Percentiles rank a stretch among this genome's conserved stretches.
Conservation (phyloP, 2,329 filamentous ascomycete species). For the Tolypocladium sp. region DNA sequence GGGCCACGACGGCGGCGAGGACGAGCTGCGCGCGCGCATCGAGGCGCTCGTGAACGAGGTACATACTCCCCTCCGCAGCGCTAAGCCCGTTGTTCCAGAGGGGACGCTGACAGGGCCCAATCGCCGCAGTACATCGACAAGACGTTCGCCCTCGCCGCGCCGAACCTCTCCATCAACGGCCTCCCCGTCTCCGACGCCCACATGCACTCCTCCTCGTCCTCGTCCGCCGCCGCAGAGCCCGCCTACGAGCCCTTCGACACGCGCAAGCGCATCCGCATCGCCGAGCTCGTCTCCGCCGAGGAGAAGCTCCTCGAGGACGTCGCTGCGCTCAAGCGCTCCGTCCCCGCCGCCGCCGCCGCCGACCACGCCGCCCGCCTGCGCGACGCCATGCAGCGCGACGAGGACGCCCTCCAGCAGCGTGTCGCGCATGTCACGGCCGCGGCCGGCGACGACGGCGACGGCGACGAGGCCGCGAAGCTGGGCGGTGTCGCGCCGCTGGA, state of each 20-base stretch:
- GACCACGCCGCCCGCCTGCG: slow-evolving; percentile 30
- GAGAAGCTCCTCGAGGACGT: slow-evolving; percentile 57
- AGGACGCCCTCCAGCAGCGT: slow-evolving; percentile 28
- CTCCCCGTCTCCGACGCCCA: slow-evolving; percentile 31
- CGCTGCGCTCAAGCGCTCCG: slow-evolving; percentile 46
- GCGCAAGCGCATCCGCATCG: slow-evolving; percentile 48
- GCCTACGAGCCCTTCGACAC: slow-evolving; percentile 52
- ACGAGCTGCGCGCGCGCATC: slow-evolving; percentile 49
- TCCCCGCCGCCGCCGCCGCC: slow-evolving; percentile 36
- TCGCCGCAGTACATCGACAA: slow-evolving; percentile 47
- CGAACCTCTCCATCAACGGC: slow-evolving; percentile 56
- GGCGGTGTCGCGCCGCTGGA: slow-evolving; percentile 24
- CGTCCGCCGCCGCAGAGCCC: slow-evolving; percentile 6
- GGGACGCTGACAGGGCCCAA: not conserved
- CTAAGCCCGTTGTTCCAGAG: not conserved
- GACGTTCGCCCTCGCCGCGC: slow-evolving; percentile 48
- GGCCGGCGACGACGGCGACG: slow-evolving; percentile 6
- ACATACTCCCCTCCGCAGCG: slow-evolving; percentile 3
- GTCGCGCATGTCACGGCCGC: slow-evolving; percentile 9
- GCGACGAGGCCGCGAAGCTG: slow-evolving; percentile 16
- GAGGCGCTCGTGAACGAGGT: slow-evolving; percentile 53
- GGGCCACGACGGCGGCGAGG: slow-evolving; percentile 31
- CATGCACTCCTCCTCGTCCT: slow-evolving; percentile 3
- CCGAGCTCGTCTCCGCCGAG: slow-evolving; percentile 51
- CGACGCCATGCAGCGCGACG: slow-evolving; percentile 34